Evolutionary conservation across 139 green algal species (phyloP).

Genomic region (Deuterostichococcus epilithicus): DNA sequence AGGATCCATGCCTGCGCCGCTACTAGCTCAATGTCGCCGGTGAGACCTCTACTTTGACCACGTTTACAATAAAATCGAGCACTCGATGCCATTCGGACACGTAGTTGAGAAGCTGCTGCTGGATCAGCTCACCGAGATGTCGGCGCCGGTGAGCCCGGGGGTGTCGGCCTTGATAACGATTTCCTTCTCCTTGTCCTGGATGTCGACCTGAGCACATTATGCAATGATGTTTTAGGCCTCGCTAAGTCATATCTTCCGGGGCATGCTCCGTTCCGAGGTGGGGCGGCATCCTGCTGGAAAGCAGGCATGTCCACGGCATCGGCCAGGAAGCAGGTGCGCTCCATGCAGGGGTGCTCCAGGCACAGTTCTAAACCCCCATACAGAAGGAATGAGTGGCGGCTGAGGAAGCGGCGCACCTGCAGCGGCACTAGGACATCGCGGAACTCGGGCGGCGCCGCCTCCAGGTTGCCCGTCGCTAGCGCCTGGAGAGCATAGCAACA

Average conservation of each 20-base stretch:
- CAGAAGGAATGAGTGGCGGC: background rate
- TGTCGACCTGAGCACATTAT: background rate
- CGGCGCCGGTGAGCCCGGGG: constrained; percentile 23
- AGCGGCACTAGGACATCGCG: background rate
- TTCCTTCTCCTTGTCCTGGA: constrained; percentile 15
- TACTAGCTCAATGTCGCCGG: no score
- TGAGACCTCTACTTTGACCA: no score
- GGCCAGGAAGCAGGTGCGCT: background rate
- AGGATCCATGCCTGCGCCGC: no score
- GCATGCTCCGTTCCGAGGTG: no score
- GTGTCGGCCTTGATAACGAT: constrained; percentile 28
- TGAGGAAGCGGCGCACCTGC: constrained; percentile 1
- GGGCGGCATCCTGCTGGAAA: background rate
- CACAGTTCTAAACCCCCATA: no score
- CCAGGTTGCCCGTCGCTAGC: background rate
- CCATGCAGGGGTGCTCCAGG: no score
- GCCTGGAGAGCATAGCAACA: background rate
- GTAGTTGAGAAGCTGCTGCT: no score
- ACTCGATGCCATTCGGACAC: no score
- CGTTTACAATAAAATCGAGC: no score
- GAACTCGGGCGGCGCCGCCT: background rate
- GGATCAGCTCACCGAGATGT: constrained; percentile 27
- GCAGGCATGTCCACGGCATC: background rate
- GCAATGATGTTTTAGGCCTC: background rate
- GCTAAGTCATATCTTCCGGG: no score